A percentile compares a stretch with the other conserved stretches of the same genome.
Conservation (phyloP, 768 basidiomycete species). For the Holtermanniella nyarrowii region DNA sequence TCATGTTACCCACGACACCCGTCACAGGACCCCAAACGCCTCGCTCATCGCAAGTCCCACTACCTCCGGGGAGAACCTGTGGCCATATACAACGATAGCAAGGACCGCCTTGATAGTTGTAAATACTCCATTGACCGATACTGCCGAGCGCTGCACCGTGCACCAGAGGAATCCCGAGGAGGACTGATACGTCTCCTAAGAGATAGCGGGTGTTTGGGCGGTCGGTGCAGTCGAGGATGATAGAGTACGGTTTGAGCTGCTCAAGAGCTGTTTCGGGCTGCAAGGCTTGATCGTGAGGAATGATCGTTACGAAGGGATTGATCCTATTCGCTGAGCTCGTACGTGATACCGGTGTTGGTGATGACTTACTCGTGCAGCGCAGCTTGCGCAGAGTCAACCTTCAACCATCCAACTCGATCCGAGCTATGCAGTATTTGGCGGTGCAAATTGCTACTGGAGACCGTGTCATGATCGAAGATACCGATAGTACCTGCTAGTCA, state of each 20-base stretch:
- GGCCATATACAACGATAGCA: slow-evolving; percentile 95
- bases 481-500: slow-evolving; percentile 58
- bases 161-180: slow-evolving; percentile 67
- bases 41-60: slow-evolving; percentile 74
- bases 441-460: slow-evolving; percentile 82
- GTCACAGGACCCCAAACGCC: slow-evolving; percentile 83
- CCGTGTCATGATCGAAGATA: slow-evolving; percentile 77
- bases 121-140: slow-evolving; percentile 42
- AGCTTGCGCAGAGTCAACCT: slow-evolving; percentile 68
- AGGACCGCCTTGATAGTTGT: slow-evolving; percentile 48
- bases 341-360: background rate
- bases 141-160: slow-evolving; percentile 71
- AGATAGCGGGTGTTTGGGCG: slow-evolving; percentile 87
- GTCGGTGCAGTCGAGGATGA: slow-evolving; percentile 90
- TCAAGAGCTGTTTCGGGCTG: slow-evolving; percentile 47
- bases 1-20: slow-evolving; percentile 77
- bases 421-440: slow-evolving; percentile 83
- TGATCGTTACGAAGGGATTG: slow-evolving; percentile 59
- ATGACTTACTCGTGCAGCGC: slow-evolving; percentile 54
- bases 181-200: slow-evolving; percentile 73
- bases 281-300: slow-evolving; percentile 51
- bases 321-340: slow-evolving; percentile 47
- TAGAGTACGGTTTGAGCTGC: slow-evolving; percentile 55
- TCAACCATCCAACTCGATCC: slow-evolving; percentile 59
- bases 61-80: slow-evolving; percentile 52